phyloP scores from a whole-genome alignment of 1,284 basidiomycete genomes.

The Phylloboletellus chloephorus region DNA sequence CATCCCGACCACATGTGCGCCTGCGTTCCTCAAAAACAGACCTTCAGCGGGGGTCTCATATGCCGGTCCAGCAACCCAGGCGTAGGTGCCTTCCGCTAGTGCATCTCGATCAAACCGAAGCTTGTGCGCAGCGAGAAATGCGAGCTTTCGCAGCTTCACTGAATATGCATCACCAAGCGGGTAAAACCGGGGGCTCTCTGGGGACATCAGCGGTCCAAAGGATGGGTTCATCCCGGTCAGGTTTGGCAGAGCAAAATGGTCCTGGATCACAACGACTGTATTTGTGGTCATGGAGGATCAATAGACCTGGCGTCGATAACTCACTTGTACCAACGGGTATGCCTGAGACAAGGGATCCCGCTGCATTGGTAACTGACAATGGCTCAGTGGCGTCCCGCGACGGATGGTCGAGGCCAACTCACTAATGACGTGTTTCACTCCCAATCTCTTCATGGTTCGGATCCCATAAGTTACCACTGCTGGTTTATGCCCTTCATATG shows the following conservation, averaged over 20 bases:
- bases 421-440: conserved; percentile 73
- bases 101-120: conserved; percentile 44
- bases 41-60: conserved; percentile 84
- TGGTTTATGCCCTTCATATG: conserved; percentile 74
- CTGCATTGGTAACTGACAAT: conserved; percentile 73
- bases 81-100: conserved; percentile 73
- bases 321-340: conserved; percentile 77
- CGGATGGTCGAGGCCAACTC: conserved; percentile 22
- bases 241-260: conserved; percentile 78
- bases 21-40: conserved; percentile 62
- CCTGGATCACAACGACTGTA: conserved; percentile 73
- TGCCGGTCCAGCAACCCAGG: conserved; percentile 81
- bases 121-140: conserved; percentile 62
- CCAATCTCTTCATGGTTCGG: conserved; percentile 68
- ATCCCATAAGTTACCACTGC: conserved; percentile 71
- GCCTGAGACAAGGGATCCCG: conserved; percentile 68
- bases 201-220: conserved; percentile 58
- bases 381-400: conserved; percentile 3
- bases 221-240: conserved; percentile 75
- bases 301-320: conserved; percentile 24
- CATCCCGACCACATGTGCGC: conserved; percentile 85
- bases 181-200: conserved; percentile 62
- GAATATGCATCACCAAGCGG: conserved; percentile 79
- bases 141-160: conserved; percentile 55
- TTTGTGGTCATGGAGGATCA: conserved; percentile 11